Evolutionary conservation across 202 grass and related monocot genomes (phyloP).

Genomic region (Panicum hallii): DNA sequence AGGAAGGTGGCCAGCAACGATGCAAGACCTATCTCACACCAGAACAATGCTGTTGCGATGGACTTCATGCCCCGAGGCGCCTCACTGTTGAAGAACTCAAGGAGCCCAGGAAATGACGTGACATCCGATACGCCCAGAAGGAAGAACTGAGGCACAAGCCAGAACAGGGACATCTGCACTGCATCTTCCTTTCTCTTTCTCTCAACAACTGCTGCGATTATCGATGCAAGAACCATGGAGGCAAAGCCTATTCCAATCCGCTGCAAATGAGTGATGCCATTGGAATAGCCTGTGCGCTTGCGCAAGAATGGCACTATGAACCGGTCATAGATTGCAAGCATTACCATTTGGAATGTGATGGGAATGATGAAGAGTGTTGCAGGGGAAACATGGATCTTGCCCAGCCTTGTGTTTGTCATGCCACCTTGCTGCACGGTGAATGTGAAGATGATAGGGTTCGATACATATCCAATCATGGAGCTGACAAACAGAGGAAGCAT

Average conservation of each 20-base stretch:
- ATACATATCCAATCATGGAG: conserved; percentile 66
- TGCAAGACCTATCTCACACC: conserved; percentile 58
- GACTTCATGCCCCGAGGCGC: conserved; percentile 75
- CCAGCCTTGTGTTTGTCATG: conserved; percentile 76
- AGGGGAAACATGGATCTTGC: conserved; percentile 69
- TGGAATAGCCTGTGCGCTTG: conserved; percentile 57
- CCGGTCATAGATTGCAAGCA: conserved; percentile 63
- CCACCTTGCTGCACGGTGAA: conserved; percentile 80
- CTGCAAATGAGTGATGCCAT: conserved; percentile 74
- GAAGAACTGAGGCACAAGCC: conserved; percentile 68
- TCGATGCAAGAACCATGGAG: conserved; percentile 51
- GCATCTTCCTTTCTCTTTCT: conserved; percentile 52
- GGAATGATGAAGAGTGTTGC: conserved; percentile 77
- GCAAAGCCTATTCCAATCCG: conserved; percentile 63
- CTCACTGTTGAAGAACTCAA: conserved; percentile 89
- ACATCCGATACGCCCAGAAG: conserved; percentile 64
- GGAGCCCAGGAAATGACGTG: conserved; percentile 71
- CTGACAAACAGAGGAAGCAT: conserved; percentile 82
- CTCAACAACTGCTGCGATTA: conserved; percentile 65
- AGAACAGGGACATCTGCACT: conserved; percentile 69
- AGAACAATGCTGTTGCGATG: conserved; percentile 63
- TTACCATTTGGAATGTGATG: conserved; percentile 62
- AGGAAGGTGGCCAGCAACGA: conserved; percentile 66
- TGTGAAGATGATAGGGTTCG: conserved; percentile 55
- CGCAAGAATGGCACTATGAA: conserved; percentile 63